Base-by-base conservation (phyloP, 208 protist genomes). In the Leishmania tarentolae region DNA sequence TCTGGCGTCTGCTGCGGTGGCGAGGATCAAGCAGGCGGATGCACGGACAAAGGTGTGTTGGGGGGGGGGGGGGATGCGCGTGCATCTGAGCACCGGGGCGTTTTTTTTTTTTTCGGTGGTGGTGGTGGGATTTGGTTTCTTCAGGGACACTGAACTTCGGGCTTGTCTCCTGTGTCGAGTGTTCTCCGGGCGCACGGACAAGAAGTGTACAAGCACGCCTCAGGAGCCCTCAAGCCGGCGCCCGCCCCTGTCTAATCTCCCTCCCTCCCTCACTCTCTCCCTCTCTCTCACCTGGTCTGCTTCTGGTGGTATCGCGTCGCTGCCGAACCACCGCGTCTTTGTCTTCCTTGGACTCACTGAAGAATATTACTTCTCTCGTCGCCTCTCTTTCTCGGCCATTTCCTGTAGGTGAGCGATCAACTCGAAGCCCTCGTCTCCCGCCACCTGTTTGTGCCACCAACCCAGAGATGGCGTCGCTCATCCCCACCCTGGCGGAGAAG, bases 401-500 rank as follows among this genome's bases (percentile, higher is more conserved):
- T 17, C 3, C 63, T 40, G 9, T 40, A 42, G 13, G 63, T 7
- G 35, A 17, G 9, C 28, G 59, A 35, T 37, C 28, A 28, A 52
- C 70, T 56, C 46, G n/a, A 56, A 2, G n/a, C 42, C 71, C 13
- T 42, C 71, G 19, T 24, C 46, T n/a, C 8, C 71, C 17, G 46
- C 24, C 19, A 9, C 63, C 40, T 19, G 19, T 24, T 37, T 31
- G 57, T 66, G 5, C 35, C 15, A n/a, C 11, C 6, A 28, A 1
- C 46, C 53, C 15, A 2, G 7, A 15, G 8, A 87, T 87, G 83
- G 13, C 79, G 31, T 80, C 83, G 7, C 82, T 86, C 57, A n/a
- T 85, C 59, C 75, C 78, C 19, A 70, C 72, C 0, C 72, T 97
- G 65, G 63, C 81, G 19, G 84, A 90, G 74, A 84, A 94, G 68